These are phyloP conservation scores for Rhizopus delemar DNA, from an alignment of 371 early-diverging fungal species.

Conservation along the genomic window DNA sequence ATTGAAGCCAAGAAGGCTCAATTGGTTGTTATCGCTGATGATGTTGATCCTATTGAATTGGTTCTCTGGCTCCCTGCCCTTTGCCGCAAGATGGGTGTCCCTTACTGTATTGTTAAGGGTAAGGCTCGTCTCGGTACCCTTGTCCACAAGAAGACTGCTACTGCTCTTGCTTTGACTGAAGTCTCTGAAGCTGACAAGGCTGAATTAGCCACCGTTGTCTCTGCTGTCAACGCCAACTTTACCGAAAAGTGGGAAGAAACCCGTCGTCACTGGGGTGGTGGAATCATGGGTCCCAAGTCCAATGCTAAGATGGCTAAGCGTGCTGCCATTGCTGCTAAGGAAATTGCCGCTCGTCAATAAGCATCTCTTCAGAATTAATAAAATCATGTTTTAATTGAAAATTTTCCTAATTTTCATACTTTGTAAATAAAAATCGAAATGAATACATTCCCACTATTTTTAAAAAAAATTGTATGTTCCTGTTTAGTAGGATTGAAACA, in stretches of 20 bases:
- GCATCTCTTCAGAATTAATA: too few relatives aligned
- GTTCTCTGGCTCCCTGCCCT: slow-evolving; percentile 99
- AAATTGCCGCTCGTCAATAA: slow-evolving; percentile 43
- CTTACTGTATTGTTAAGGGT: slow-evolving; percentile 93
- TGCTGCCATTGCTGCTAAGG: slow-evolving; percentile 67
- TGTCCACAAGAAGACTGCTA: slow-evolving; percentile 91
- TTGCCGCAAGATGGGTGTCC: slow-evolving; percentile 99
- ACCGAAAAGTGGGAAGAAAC: too few relatives aligned
- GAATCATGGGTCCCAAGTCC: slow-evolving; percentile 62
- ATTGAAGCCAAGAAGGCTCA: slow-evolving; percentile 36
- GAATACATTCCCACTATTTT: too few relatives aligned
- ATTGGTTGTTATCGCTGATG: too few relatives aligned
- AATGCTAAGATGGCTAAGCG: slow-evolving; percentile 78
- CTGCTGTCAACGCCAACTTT: slow-evolving; percentile 53
- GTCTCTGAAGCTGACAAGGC: slow-evolving; percentile 94
- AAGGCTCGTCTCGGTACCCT: too few relatives aligned
- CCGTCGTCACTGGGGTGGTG: too few relatives aligned
- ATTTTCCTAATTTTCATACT: too few relatives aligned
- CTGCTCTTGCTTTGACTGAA: slow-evolving; percentile 92
- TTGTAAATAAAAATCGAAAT: too few relatives aligned
- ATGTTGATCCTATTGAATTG: slow-evolving; percentile 71
- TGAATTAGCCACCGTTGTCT: slow-evolving; percentile 82
- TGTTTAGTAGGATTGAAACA: too few relatives aligned
- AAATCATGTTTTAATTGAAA: too few relatives aligned
- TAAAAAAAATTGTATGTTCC: too few relatives aligned